A percentile compares a stretch with the other conserved stretches of the same genome.
Evolutionary conservation across 805 yeast genomes (phyloP).

Genomic region (Yarrowia osloensis): DNA sequence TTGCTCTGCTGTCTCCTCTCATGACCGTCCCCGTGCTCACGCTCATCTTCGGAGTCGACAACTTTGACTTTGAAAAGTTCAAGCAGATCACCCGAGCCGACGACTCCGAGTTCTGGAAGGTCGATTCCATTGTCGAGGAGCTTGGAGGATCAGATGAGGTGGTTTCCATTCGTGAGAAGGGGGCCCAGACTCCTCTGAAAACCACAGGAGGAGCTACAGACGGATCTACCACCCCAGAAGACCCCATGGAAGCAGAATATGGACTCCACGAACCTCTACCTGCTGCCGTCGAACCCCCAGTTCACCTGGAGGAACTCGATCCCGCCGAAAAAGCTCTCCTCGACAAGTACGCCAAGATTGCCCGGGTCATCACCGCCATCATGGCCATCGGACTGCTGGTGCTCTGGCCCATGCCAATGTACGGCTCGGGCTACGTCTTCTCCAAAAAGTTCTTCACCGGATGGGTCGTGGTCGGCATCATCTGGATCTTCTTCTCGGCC

Average conservation of each 20-base stretch:
- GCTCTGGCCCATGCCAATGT: constrained; percentile 95
- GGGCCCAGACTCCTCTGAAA: neutral
- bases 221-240: constrained; percentile 37
- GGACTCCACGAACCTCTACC: neutral
- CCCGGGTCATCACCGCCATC: constrained; percentile 59
- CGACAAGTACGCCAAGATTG: constrained; percentile 59
- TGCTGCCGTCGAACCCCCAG: constrained; percentile 40
- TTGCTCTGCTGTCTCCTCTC: constrained; percentile 73
- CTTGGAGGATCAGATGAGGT: neutral
- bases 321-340: constrained; percentile 57
- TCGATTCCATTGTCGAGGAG: neutral
- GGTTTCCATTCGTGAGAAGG: neutral
- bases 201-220: constrained; percentile 9
- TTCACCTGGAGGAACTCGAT: constrained; percentile 38
- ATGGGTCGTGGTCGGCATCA: constrained; percentile 79
- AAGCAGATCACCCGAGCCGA: constrained; percentile 50
- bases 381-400: constrained; percentile 66
- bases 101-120: constrained; percentile 30
- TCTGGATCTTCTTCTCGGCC: constrained; percentile 65
- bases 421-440: constrained; percentile 75
- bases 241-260: constrained; percentile 38
- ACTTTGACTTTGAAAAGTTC: constrained; percentile 71
- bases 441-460: constrained; percentile 80
- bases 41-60: constrained; percentile 62
- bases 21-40: constrained; percentile 69